These are phyloP conservation scores for Didymosphaeria variabile DNA, from an alignment of 2,329 filamentous ascomycete species.

Conservation along the genomic window DNA sequence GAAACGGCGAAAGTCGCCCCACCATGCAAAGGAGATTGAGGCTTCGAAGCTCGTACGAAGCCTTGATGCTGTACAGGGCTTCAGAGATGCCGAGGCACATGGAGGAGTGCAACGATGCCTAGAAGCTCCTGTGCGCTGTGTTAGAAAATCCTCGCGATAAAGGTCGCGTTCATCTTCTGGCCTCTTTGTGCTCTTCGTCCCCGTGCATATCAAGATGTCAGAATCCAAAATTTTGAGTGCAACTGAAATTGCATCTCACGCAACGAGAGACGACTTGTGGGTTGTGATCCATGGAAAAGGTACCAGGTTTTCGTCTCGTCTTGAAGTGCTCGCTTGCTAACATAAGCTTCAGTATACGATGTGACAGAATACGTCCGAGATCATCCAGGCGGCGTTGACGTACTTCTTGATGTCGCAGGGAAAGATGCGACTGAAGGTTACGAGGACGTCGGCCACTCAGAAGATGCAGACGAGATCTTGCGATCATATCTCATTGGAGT, in stretches of 20 bases:
- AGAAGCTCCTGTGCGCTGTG: background rate
- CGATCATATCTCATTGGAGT: conserved; percentile 44
- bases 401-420: conserved; percentile 53
- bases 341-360: conserved; percentile 60
- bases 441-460: conserved; percentile 57
- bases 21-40: background rate
- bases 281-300: conserved; percentile 61
- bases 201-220: conserved; percentile 21
- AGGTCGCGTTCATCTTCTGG: conserved; percentile 15
- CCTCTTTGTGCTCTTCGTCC: conserved; percentile 6
- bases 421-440: conserved; percentile 54
- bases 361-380: conserved; percentile 66
- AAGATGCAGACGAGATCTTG: conserved; percentile 56
- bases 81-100: conserved; percentile 7
- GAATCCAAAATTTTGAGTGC: conserved; percentile 24
- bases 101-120: background rate
- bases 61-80: background rate
- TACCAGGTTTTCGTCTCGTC: conserved; percentile 1
- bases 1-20: conserved; percentile 2
- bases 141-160: conserved; percentile 1
- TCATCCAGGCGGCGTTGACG: conserved; percentile 60
- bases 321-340: conserved; percentile 11
- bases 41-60: conserved; percentile 6
- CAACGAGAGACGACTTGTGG: conserved; percentile 61
- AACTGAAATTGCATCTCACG: conserved; percentile 61